Evolutionary conservation across 139 green algal species (phyloP), one percentile per base, ranked within the genome.

Genomic region (Tetradesmus obliquus): DNA sequence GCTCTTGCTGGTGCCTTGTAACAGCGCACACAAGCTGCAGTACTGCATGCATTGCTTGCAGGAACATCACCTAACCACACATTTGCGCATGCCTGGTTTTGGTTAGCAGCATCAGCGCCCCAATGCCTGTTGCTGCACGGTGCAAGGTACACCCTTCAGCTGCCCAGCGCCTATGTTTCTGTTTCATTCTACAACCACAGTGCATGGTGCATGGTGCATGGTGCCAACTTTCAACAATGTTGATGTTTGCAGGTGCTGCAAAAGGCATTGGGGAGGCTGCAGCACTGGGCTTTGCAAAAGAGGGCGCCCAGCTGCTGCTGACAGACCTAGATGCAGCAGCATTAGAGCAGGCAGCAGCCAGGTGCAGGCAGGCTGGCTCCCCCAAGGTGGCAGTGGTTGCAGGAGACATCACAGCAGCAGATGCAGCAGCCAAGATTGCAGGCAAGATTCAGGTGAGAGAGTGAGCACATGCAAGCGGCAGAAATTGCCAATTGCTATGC

Each of bases 211-310:
- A 87, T 71, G 2, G 10, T 71, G 60, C 60, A 71, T 19, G 3
- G 60, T 3, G 15, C 19, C 12, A 22, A 71, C 66, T 24, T 76
- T 17, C 66, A 24, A 5, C 5, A 3, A 17, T 76, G 66, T 19
- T 76, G 13, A 72, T 17, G 51, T 17, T 7, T 32, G 80, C 88
- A 94, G 91, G 97, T 5, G 95, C 95, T 17, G 97, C 96, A 1
- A 95, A 96, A 69, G 97, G 97, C 60, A 95, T 99, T 55, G 97
- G 97, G 7, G 94, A 93, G 53, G 95, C 95, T 2, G 91, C 96
- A 3, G 97, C 97, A 10, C 85, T 94, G 66, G 90, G 97, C 8
- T 96, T 98, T 86, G 96, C 97, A 0, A 51, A 93, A 62, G 95
- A 98, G 17, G 97, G 97, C 19, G 97, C 97, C 10, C 79, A 93